Evolutionary conservation across 2,329 filamentous ascomycete species (phyloP).

Genomic region (Herpotrichia juniperi): DNA sequence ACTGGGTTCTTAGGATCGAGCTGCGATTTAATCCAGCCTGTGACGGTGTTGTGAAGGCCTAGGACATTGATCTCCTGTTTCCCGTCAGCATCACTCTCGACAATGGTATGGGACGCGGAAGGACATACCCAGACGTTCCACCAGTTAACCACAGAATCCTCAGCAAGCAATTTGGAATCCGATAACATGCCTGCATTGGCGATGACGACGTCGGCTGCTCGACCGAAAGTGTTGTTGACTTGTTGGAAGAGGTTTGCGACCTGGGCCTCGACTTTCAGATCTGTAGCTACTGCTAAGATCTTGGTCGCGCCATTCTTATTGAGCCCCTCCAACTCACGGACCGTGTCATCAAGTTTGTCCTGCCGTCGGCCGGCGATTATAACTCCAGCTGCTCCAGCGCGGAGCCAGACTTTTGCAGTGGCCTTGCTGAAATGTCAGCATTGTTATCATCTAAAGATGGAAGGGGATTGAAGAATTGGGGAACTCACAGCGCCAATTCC

Average conservation of each 20-base stretch:
- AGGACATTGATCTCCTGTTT: constrained; percentile 9
- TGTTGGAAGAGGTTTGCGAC: constrained; percentile 14
- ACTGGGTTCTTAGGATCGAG: constrained; percentile 7
- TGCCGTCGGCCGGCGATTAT: constrained; percentile 31
- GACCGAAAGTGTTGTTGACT: constrained; percentile 19
- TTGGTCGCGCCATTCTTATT: constrained; percentile 8
- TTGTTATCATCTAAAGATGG: neutral
- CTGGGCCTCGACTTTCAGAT: constrained; percentile 16
- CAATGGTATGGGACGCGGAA: too few relatives aligned
- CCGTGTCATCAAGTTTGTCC: constrained; percentile 11
- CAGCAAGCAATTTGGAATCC: neutral
- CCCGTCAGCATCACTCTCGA: neutral
- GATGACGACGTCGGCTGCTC: constrained; percentile 8
- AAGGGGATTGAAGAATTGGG: neutral
- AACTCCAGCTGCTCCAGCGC: constrained; percentile 31
- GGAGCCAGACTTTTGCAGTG: constrained; percentile 21
- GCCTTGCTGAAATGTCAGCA: constrained; percentile 6
- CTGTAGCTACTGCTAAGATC: constrained; percentile 8
- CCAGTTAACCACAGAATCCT: constrained; percentile 2
- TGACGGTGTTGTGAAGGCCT: constrained; percentile 9
- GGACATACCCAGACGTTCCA: constrained; percentile 5
- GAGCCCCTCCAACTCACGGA: constrained; percentile 7
- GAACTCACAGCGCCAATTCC: constrained; percentile 7
- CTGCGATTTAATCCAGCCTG: constrained; percentile 6
- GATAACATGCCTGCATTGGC: constrained; percentile 2